Evolutionary conservation across 2,329 filamentous ascomycete genomes (phyloP).

Genomic region (Emergomyces orientalis): DNA sequence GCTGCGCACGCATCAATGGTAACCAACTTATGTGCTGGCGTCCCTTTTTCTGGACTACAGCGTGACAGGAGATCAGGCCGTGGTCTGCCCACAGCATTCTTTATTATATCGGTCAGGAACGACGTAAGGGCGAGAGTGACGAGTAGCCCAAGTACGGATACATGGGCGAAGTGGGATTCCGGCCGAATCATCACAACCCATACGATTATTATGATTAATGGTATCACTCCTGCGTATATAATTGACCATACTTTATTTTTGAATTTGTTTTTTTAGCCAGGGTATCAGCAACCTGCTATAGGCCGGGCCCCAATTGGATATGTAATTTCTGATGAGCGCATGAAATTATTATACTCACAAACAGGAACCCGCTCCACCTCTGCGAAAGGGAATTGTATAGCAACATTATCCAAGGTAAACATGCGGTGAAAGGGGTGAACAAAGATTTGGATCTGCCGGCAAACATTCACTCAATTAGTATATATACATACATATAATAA

Average conservation of each 20-base stretch:
- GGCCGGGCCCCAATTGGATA: neutral
- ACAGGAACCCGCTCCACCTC: slow-evolving; percentile 74
- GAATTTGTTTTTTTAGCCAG: neutral
- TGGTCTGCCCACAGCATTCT: slow-evolving; percentile 75
- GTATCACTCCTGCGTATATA: slow-evolving; percentile 65
- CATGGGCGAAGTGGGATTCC: slow-evolving; percentile 69
- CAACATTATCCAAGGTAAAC: slow-evolving; percentile 78
- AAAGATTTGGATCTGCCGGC: slow-evolving; percentile 52
- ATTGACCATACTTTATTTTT: slow-evolving; percentile 46
- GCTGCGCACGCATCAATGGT: slow-evolving; percentile 39
- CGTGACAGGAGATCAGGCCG: slow-evolving; percentile 82
- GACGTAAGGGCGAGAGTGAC: slow-evolving; percentile 67
- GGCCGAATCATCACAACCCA: slow-evolving; percentile 57
- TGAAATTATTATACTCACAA: slow-evolving; percentile 40
- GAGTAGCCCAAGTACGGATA: slow-evolving; percentile 69
- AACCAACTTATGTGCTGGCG: slow-evolving; percentile 47
- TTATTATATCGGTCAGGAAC: slow-evolving; percentile 82
- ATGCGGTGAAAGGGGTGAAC: slow-evolving; percentile 86
- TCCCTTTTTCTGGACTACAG: slow-evolving; percentile 60
- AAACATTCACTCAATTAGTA: slow-evolving; percentile 4
- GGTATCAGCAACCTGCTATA: neutral
- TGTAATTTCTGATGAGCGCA: neutral
- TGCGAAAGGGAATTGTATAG: slow-evolving; percentile 80
- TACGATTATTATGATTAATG: slow-evolving; percentile 55
- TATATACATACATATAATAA: neutral